phyloP scores from a whole-genome alignment of 2,329 filamentous ascomycete species.

The Endothia cerciana region DNA sequence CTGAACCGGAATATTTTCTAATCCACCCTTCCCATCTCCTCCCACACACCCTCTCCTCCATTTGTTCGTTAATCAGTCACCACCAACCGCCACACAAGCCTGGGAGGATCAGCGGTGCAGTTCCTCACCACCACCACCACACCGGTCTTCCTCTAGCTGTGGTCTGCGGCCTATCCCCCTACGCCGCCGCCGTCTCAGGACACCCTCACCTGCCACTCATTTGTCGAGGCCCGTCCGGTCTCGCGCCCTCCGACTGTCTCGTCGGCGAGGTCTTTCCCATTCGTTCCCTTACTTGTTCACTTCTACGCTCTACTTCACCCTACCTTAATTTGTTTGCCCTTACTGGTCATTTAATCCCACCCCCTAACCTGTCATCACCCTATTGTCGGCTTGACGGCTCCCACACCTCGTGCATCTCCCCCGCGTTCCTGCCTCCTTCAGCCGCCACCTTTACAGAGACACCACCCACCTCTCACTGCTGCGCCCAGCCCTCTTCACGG shows the following conservation, averaged over 20 bases:
- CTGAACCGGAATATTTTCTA: neutral
- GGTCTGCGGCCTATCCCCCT: neutral
- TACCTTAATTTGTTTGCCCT: constrained; percentile 11
- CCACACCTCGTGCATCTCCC: constrained; percentile 14
- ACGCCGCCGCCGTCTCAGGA: constrained; percentile 18
- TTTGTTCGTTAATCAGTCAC: neutral
- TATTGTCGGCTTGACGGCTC: constrained; percentile 18
- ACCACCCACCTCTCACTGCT: constrained; percentile 21
- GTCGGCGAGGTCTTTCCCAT: neutral
- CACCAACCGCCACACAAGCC: neutral
- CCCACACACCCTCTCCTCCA: constrained; percentile 3
- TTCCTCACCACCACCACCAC: neutral
- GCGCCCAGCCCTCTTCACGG: constrained; percentile 19
- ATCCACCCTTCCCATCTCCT: constrained; percentile 7
- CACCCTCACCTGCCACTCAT: constrained; percentile 20
- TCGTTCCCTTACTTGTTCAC: constrained; percentile 1
- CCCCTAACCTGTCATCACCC: constrained; percentile 6
- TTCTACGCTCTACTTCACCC: neutral
- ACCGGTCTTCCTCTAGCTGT: neutral
- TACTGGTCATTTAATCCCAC: constrained; percentile 8
- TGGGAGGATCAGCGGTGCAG: neutral
- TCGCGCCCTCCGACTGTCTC: constrained; percentile 5
- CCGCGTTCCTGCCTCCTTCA: constrained; percentile 18
- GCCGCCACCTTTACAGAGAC: constrained; percentile 17
- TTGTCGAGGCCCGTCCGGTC: constrained; percentile 12